Evolutionary conservation across 176 grass and related monocot species (phyloP), one percentile per base, ranked within the genome.

Genomic region (Cymbopogon citratus): DNA sequence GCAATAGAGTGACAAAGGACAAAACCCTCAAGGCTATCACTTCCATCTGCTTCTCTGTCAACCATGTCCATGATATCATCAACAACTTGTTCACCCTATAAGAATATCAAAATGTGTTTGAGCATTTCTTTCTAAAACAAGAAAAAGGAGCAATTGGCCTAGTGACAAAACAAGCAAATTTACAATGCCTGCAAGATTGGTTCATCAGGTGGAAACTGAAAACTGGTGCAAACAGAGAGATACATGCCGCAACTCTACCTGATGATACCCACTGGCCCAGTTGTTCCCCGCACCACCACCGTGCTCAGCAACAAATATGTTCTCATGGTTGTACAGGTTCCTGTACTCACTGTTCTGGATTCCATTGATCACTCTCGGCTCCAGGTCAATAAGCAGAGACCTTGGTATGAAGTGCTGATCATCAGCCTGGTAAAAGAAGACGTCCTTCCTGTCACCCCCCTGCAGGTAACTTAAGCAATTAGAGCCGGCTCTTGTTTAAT

Each of bases 11-110:
- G 97, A 41, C 97, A 99, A 41, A 99, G 85, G 57, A 99, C 97
- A 83, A 99, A 99, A 65, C 93, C 97, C 66, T 99, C 97, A 24
- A 99, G 90, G 51, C 97, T 99, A 74, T 99, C 97, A 87, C 97
- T 96, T 91, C 97, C 97, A 91, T 99, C 97, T 75, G 97, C 97
- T 89, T 99, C 97, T 89, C 97, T 84, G 66, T 99, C 97, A 61
- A 99, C 80, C 93, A 99, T 99, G 75, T 99, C 97, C 97, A 99
- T 99, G 81, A 99, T 99, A 85, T 99, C 97, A 85, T 95, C 97
- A 26, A 99, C 97, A 28, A 99, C 91, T 95, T 95, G 88, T 60
- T 99, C 97, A 72, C 97, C 97, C 97, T 99, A 72, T 33, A 14
- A 57, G 25, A 74, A 74, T 60, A 79, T 25, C 21, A 31, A 48